Evolutionary conservation across 495 filamentous ascomycete species (phyloP).

Genomic region (Aspergillus panamensis): DNA sequence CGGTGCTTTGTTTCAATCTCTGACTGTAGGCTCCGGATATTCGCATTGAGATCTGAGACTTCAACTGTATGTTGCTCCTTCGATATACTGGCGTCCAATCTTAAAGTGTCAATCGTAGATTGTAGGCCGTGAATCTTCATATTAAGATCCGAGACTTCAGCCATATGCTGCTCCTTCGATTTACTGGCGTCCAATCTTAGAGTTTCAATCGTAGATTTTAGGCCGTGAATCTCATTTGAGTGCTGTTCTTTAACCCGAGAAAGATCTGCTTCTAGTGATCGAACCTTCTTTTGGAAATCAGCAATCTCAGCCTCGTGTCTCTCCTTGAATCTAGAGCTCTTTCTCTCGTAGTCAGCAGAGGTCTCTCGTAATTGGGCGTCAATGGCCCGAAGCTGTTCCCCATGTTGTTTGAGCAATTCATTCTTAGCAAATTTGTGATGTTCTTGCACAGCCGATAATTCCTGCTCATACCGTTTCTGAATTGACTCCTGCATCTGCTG

Average conservation of each 20-base stretch:
- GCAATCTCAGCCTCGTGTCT: conserved; percentile 61
- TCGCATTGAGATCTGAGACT: conserved; percentile 53
- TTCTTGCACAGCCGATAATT: conserved; percentile 46
- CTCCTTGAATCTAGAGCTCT: conserved; percentile 41
- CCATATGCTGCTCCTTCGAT: conserved; percentile 46
- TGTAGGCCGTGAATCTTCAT: conserved; percentile 53
- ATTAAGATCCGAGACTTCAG: conserved; percentile 55
- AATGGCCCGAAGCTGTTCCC: conserved; percentile 46
- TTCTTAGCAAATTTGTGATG: conserved; percentile 43
- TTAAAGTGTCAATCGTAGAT: conserved; percentile 52
- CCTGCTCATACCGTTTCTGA: conserved; percentile 65
- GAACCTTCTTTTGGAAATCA: conserved; percentile 57
- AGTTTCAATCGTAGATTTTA: conserved; percentile 53
- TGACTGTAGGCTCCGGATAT: conserved; percentile 51
- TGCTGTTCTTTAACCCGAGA: conserved; percentile 54
- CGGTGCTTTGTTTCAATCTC: conserved; percentile 39
- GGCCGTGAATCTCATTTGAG: conserved; percentile 52
- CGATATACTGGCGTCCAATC: conserved; percentile 53
- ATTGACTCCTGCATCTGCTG: conserved; percentile 68
- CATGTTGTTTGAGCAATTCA: conserved; percentile 46
- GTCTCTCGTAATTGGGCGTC: conserved; percentile 46
- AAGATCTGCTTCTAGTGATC: conserved; percentile 55
- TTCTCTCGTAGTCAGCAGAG: conserved; percentile 49
- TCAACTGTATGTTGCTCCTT: conserved; percentile 51
- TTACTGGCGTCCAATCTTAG: conserved; percentile 56